A percentile compares a stretch with the other conserved stretches of the same genome.
Evolutionary conservation across 2,329 filamentous ascomycete genomes (phyloP).

Genomic region (Xylogone sp.): DNA sequence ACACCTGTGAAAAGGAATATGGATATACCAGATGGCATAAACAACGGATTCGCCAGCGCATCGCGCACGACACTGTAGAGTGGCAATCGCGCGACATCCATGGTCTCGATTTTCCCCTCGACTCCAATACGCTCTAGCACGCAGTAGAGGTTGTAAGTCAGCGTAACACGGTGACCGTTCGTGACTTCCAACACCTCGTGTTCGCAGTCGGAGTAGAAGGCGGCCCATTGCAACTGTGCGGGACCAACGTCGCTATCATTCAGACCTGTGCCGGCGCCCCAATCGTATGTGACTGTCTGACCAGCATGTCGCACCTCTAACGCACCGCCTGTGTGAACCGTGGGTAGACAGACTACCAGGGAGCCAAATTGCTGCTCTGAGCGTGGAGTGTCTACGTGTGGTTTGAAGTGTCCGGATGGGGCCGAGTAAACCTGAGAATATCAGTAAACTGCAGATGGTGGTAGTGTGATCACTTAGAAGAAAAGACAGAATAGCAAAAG

Average conservation of each 20-base stretch:
- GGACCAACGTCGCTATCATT: neutral
- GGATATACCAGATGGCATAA: constrained; percentile 32
- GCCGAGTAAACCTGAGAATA: constrained; percentile 43
- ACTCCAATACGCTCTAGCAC: neutral
- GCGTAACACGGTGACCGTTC: constrained; percentile 47
- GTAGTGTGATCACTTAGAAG: neutral
- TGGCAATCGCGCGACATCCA: constrained; percentile 24
- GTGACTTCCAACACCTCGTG: constrained; percentile 49
- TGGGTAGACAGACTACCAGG: constrained; percentile 46
- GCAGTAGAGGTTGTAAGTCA: constrained; percentile 57
- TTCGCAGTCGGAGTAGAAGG: constrained; percentile 50
- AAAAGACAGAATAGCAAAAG: neutral
- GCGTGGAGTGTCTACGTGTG: constrained; percentile 51
- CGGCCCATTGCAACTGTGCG: constrained; percentile 38
- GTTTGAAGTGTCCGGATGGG: constrained; percentile 45
- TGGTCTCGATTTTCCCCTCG: constrained; percentile 19
- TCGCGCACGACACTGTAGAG: constrained; percentile 31
- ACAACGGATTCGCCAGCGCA: constrained; percentile 27
- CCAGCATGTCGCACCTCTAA: no score
- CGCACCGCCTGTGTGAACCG: constrained; percentile 23
- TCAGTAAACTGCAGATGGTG: neutral
- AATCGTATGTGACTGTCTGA: no score
- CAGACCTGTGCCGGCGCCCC: no score
- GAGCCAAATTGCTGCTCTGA: constrained; percentile 46
- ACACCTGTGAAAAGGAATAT: constrained; percentile 7